Percentiles rank a stretch among this genome's conserved stretches.
Conservation (phyloP, 2,329 filamentous ascomycete species). For the Talaromyces amestolkiae region DNA sequence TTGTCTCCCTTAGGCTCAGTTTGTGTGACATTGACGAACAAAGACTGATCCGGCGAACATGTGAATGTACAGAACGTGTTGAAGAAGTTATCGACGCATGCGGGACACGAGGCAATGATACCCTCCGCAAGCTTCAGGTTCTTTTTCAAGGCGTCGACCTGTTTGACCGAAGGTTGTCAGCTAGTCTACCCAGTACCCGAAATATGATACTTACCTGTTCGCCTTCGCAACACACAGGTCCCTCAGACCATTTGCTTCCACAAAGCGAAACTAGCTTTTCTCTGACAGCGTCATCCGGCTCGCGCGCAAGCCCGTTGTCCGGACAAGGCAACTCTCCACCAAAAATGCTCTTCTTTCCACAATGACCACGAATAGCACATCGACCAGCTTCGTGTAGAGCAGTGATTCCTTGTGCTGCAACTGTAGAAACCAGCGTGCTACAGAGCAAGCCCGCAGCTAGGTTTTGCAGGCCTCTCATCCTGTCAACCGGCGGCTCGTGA, state of each 20-base stretch:
- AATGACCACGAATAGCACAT: constrained; percentile 87
- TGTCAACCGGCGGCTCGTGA: constrained; percentile 15
- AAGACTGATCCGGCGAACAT: constrained; percentile 92
- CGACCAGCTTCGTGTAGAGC: constrained; percentile 77
- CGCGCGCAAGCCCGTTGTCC: constrained; percentile 78
- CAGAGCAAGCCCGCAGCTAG: constrained; percentile 29
- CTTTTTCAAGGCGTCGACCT: constrained; percentile 76
- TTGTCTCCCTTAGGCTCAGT: constrained; percentile 59
- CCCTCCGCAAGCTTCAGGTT: constrained; percentile 84
- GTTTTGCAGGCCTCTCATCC: constrained; percentile 34
- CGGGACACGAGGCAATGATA: constrained; percentile 89
- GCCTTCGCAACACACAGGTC: constrained; percentile 78
- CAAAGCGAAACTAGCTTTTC: constrained; percentile 80
- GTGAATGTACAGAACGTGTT: constrained; percentile 98
- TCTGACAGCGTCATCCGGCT: constrained; percentile 69
- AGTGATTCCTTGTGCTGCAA: constrained; percentile 34
- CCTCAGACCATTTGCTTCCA: constrained; percentile 78
- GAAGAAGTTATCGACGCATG: constrained; percentile 98
- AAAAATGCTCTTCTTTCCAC: constrained; percentile 87
- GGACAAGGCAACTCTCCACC: constrained; percentile 86
- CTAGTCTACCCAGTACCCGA: neutral
- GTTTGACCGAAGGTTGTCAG: constrained; percentile 22
- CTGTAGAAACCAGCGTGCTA: constrained; percentile 27
- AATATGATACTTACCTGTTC: constrained; percentile 59
- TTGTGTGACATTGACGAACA: constrained; percentile 89